phyloP scores from a whole-genome alignment of 768 basidiomycete species.

The Lentinus brumalis region DNA sequence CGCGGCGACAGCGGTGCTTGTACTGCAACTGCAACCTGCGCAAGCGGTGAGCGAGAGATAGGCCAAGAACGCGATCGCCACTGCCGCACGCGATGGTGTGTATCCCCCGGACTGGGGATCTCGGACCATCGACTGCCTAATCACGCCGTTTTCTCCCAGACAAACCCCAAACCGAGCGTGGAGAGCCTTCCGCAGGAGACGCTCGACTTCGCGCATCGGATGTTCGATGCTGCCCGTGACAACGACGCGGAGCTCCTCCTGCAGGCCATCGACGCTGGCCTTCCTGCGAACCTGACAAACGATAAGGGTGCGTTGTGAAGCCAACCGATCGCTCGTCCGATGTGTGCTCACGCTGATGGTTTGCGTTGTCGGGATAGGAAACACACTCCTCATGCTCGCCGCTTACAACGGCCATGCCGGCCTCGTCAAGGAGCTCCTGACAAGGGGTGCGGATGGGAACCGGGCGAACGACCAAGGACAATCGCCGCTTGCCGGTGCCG shows the following conservation, averaged over 20 bases:
- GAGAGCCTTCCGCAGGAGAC: slow-evolving; percentile 38
- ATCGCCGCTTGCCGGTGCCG: slow-evolving; percentile 73
- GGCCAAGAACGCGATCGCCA: background rate
- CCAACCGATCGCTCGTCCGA: background rate
- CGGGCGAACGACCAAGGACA: slow-evolving; percentile 71
- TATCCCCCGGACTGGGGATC: background rate
- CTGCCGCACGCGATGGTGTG: background rate
- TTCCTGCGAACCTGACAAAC: slow-evolving; percentile 75
- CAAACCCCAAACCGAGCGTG: background rate
- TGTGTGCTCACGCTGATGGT: background rate
- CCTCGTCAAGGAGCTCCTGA: slow-evolving; percentile 54
- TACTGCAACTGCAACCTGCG: background rate
- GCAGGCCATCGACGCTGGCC: slow-evolving; percentile 65
- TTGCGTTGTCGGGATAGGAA: slow-evolving; percentile 45
- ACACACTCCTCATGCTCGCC: slow-evolving; percentile 78
- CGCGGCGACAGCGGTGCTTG: background rate
- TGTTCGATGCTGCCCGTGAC: slow-evolving; percentile 73
- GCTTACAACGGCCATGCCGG: slow-evolving; percentile 68
- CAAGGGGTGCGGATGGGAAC: slow-evolving; percentile 64
- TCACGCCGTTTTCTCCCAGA: background rate
- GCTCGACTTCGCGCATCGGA: slow-evolving; percentile 58
- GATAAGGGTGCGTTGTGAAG: slow-evolving; percentile 50
- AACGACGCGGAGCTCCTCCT: slow-evolving; percentile 56
- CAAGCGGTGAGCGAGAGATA: background rate
- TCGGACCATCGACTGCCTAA: background rate